Evolutionary conservation across 495 filamentous ascomycete genomes (phyloP).

Genomic region (Tuber indicum): DNA sequence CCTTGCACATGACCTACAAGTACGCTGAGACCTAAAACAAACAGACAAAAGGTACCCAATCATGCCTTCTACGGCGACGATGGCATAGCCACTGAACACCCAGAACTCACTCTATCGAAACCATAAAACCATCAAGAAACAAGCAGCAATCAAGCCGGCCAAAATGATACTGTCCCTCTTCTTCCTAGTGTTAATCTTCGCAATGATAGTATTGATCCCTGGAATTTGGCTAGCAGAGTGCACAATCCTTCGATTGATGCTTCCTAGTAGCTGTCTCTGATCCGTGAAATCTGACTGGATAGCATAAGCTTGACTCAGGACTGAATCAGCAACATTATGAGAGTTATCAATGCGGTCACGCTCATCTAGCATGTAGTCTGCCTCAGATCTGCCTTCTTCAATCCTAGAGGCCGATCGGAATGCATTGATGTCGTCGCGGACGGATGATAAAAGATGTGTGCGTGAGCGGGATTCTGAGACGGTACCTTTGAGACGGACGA

Average conservation of each 20-base stretch:
- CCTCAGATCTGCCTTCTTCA: conserved; percentile 51
- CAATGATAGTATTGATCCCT: conserved; percentile 87
- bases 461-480: conserved; percentile 72
- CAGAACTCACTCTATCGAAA: conserved; percentile 53
- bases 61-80: not conserved
- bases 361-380: conserved; percentile 96
- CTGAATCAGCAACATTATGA: conserved; percentile 78
- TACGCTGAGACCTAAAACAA: not conserved
- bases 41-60: not conserved
- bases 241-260: conserved; percentile 81
- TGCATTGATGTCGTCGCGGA: conserved; percentile 83
- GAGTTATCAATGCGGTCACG: conserved; percentile 74
- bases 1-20: not conserved
- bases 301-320: conserved; percentile 93
- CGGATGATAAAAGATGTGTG: conserved; percentile 82
- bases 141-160: conserved; percentile 81
- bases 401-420: conserved; percentile 60
- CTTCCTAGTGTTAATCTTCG: conserved; percentile 90
- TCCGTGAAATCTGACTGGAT: conserved; percentile 84
- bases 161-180: conserved; percentile 91
- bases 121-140: conserved; percentile 78
- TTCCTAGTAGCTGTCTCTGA: conserved; percentile 78
- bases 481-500: conserved; percentile 59
- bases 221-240: conserved; percentile 83
- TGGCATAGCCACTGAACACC: not conserved